A percentile compares a stretch with the other conserved stretches of the same genome.
phyloP scores from a whole-genome alignment of 2,329 filamentous ascomycete species.

The Bimuria novae-zelandiae region DNA sequence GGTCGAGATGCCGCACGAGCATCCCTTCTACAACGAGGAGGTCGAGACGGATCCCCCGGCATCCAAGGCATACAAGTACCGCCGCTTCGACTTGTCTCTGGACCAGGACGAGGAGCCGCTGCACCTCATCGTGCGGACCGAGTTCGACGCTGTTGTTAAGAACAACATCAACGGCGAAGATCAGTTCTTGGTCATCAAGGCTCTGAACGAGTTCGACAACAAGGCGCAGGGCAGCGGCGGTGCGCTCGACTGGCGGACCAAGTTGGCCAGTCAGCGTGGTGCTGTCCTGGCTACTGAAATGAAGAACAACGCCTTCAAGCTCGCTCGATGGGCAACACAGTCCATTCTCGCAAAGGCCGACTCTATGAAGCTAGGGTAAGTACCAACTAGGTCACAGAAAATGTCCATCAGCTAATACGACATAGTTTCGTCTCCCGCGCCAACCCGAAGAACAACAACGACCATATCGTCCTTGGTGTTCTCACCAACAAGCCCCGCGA shows the following conservation, averaged over 20 bases:
- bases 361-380: conserved; percentile 94
- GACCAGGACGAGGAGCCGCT: conserved; percentile 90
- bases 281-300: conserved; percentile 98
- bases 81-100: conserved; percentile 91
- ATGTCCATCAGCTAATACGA: conserved; percentile 28
- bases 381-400: conserved; percentile 24
- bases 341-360: conserved; percentile 97
- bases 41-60: conserved; percentile 94
- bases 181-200: conserved; percentile 89
- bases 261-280: conserved; percentile 92
- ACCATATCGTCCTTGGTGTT: conserved; percentile 93
- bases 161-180: conserved; percentile 91
- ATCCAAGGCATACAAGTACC: conserved; percentile 98
- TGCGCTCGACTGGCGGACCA: conserved; percentile 94
- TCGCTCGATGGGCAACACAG: conserved; percentile 96
- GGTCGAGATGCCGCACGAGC: conserved; percentile 82
- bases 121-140: conserved; percentile 89
- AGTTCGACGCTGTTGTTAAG: conserved; percentile 94
- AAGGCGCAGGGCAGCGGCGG: conserved; percentile 95
- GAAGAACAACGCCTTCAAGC: conserved; percentile 99
- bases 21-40: conserved; percentile 95
- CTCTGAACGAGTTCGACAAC: conserved; percentile 98
- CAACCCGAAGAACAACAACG: conserved; percentile 89
- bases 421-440: conserved; percentile 88
- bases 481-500: conserved; percentile 97